phyloP scores from a whole-genome alignment of 148 eudicot species.

The Cornus controversa region DNA sequence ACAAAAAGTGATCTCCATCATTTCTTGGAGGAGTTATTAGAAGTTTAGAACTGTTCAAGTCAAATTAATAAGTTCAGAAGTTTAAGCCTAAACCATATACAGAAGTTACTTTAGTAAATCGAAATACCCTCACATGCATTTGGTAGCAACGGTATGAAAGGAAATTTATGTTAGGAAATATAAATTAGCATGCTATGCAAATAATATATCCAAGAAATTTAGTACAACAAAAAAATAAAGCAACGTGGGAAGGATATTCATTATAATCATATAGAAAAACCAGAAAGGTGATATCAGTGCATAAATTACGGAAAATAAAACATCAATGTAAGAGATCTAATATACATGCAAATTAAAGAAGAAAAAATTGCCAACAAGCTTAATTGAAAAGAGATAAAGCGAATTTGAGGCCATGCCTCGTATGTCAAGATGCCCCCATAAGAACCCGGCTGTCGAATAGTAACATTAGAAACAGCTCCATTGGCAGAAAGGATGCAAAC shows the following conservation, averaged over 20 bases:
- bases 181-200: neutral
- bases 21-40: neutral
- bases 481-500: slow-evolving; percentile 77
- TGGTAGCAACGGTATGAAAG: too few species aligned
- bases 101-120: too few species aligned
- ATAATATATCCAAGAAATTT: too few species aligned
- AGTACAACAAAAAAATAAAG: too few species aligned
- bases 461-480: slow-evolving; percentile 71
- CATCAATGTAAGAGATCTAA: neutral
- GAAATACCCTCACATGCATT: too few species aligned
- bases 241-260: neutral
- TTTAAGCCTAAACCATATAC: too few species aligned
- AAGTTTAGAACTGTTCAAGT: neutral
- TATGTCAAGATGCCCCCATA: slow-evolving; percentile 68
- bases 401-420: slow-evolving; percentile 40
- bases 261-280: neutral
- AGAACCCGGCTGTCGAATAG: slow-evolving; percentile 70
- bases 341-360: neutral
- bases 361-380: neutral
- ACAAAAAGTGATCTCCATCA: neutral
- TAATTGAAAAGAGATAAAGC: neutral
- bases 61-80: neutral
- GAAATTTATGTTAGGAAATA: neutral
- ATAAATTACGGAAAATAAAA: too few species aligned
- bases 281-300: neutral